A percentile compares a stretch with the other conserved stretches of the same genome.
phyloP scores from a whole-genome alignment of 2,329 filamentous ascomycete species.

The Cordyceps javanica region DNA sequence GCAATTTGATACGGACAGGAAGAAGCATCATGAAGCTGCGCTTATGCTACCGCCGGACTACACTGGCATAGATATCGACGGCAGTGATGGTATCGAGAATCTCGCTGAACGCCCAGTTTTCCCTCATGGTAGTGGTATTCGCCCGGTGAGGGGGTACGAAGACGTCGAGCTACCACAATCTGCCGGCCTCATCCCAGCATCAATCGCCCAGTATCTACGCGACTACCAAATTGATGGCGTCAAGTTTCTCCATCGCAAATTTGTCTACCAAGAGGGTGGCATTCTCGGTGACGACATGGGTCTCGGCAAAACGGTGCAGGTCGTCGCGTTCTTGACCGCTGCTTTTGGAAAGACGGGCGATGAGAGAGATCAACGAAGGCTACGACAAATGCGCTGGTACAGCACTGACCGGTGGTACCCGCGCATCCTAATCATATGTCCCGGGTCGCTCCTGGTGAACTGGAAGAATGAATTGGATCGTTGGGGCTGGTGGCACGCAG shows the following conservation, averaged over 20 bases:
- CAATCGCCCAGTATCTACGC: constrained; percentile 85
- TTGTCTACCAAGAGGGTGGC: constrained; percentile 85
- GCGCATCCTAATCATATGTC: constrained; percentile 77
- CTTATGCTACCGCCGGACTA: constrained; percentile 74
- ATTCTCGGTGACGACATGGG: constrained; percentile 98
- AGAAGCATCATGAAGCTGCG: constrained; percentile 58
- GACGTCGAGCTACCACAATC: constrained; percentile 73
- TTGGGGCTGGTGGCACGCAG: constrained; percentile 95
- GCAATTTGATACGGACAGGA: constrained; percentile 59
- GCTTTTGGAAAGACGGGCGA: constrained; percentile 94
- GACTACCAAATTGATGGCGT: constrained; percentile 88
- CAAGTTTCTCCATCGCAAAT: constrained; percentile 77
- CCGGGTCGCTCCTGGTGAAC: constrained; percentile 80
- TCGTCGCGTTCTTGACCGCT: constrained; percentile 83
- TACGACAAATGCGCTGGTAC: constrained; percentile 73
- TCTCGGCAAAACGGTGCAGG: constrained; percentile 92
- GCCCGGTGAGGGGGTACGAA: constrained; percentile 62
- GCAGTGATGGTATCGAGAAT: constrained; percentile 24
- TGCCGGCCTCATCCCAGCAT: constrained; percentile 74
- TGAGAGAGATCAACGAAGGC: constrained; percentile 74
- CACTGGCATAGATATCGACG: constrained; percentile 64
- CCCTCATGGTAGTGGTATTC: constrained; percentile 43
- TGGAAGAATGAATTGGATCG: constrained; percentile 81
- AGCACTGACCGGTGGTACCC: constrained; percentile 61
- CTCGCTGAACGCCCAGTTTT: constrained; percentile 68